These are phyloP conservation scores for Agaricus sinodeliciosus DNA, from an alignment of 768 basidiomycete species.

Conservation along the genomic window DNA sequence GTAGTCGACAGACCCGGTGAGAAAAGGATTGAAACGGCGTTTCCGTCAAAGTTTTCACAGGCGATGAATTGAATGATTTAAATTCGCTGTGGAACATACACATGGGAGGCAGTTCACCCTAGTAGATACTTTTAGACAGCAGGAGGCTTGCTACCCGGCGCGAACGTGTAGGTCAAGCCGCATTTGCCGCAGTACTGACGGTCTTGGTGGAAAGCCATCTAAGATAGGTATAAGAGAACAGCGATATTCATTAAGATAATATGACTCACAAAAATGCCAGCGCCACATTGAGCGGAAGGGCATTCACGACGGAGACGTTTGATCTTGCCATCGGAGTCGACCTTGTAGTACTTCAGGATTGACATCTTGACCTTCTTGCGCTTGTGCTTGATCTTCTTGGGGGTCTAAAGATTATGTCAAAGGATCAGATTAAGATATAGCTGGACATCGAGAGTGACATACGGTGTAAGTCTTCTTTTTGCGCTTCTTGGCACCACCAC, in stretches of 20 bases:
- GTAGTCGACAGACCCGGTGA: not conserved
- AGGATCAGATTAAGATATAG: not conserved
- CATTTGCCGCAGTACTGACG: slow-evolving; percentile 98
- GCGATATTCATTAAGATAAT: slow-evolving; percentile 3
- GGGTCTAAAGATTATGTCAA: slow-evolving; percentile 47
- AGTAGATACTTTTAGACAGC: slow-evolving; percentile 38
- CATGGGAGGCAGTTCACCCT: not conserved
- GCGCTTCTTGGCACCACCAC: slow-evolving; percentile 99
- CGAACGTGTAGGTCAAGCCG: slow-evolving; percentile 81
- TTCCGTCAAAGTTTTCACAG: not conserved
- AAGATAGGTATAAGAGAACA: slow-evolving; percentile 17
- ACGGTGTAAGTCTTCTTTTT: slow-evolving; percentile 99
- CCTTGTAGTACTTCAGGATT: slow-evolving; percentile 99
- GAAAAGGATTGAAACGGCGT: no score
- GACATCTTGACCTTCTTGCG: slow-evolving; percentile 99
- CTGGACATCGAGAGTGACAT: slow-evolving; percentile 19
- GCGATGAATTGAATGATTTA: not conserved
- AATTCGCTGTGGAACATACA: not conserved
- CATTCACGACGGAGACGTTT: slow-evolving; percentile 98
- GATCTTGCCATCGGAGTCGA: slow-evolving; percentile 99
- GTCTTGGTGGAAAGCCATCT: slow-evolving; percentile 99
- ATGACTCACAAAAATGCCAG: slow-evolving; percentile 71
- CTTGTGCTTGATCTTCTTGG: slow-evolving; percentile 99
- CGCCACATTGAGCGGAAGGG: slow-evolving; percentile 76
- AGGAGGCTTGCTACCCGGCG: slow-evolving; percentile 74